Conservation (phyloP, 2,329 filamentous ascomycete genomes). For the Penicillium freii region DNA sequence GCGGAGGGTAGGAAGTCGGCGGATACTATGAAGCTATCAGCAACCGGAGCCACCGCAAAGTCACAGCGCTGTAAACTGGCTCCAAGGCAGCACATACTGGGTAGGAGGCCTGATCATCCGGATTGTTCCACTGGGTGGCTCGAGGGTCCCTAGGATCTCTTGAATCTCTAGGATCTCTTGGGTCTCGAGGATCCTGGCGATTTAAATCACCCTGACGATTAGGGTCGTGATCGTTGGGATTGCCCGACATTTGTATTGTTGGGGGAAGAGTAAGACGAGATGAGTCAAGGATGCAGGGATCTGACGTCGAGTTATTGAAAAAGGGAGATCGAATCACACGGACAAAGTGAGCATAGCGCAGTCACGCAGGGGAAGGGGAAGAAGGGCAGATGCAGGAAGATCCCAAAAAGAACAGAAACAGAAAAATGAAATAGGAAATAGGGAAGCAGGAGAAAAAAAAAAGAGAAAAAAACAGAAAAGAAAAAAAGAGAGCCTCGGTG, state of each 20-base stretch:
- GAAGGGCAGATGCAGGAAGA: constrained; percentile 14
- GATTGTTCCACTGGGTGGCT: constrained; percentile 46
- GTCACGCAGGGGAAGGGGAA: constrained; percentile 25
- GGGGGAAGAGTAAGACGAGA: constrained; percentile 18
- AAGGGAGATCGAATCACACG: constrained; percentile 24
- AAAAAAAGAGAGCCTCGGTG: constrained; percentile 27
- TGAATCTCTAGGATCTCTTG: not conserved
- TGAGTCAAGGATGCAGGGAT: constrained; percentile 28
- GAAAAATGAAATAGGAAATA: constrained; percentile 17
- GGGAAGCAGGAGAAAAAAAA: constrained; percentile 17
- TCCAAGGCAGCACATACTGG: constrained; percentile 31
- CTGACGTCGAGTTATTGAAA: constrained; percentile 28
- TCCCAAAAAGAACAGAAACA: constrained; percentile 8
- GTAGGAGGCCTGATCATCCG: constrained; percentile 41
- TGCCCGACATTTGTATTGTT: constrained; percentile 39
- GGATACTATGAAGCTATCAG: constrained; percentile 28
- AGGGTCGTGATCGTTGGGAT: constrained; percentile 43
- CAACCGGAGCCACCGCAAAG: not conserved
- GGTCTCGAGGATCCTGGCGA: constrained; percentile 39
- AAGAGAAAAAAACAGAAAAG: constrained; percentile 13
- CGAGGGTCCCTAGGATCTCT: constrained; percentile 34
- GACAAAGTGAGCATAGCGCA: constrained; percentile 26
- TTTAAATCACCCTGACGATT: constrained; percentile 37
- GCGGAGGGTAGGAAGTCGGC: constrained; percentile 34
- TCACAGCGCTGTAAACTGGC: not conserved